These are phyloP conservation scores for Chaetomium fimeti DNA, from an alignment of 495 filamentous ascomycete genomes.

Conservation along the genomic window DNA sequence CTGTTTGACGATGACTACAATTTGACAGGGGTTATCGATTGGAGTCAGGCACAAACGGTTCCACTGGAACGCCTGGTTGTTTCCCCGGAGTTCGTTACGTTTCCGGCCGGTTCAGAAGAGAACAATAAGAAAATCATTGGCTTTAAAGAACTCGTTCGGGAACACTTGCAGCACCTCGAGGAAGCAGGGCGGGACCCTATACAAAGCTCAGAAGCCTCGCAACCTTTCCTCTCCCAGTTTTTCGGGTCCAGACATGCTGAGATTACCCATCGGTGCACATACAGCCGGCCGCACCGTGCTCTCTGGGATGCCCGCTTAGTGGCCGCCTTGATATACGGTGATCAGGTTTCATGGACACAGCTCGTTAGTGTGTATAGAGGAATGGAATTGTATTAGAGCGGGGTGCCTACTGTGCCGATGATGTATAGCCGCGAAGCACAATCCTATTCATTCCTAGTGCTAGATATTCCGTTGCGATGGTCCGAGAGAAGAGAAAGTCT, in stretches of 20 bases:
- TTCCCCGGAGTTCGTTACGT: slow-evolving; percentile 4
- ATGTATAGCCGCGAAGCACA: no score
- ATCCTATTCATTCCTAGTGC: no score
- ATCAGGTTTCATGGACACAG: not conserved
- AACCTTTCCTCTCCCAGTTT: not conserved
- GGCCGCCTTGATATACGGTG: slow-evolving; percentile 1
- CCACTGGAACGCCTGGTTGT: slow-evolving; percentile 4
- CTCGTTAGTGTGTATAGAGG: not conserved
- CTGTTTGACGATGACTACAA: slow-evolving; percentile 15
- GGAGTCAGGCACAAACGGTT: slow-evolving; percentile 5
- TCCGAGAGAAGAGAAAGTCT: slow-evolving; percentile 1
- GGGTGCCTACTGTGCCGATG: no score
- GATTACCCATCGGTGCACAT: not conserved
- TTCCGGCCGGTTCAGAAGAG: not conserved
- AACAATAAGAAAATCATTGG: not conserved
- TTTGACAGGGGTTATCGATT: slow-evolving; percentile 1
- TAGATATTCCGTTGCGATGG: no score
- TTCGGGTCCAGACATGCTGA: slow-evolving; percentile 1
- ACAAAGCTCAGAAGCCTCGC: not conserved
- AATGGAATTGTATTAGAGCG: not conserved
- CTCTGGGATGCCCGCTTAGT: slow-evolving; percentile 5
- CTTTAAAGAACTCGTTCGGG: not conserved
- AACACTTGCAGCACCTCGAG: slow-evolving; percentile 7
- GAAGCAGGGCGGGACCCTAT: not conserved
- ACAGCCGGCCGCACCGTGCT: not conserved